Conservation (phyloP, 768 basidiomycete species). For the Boletus barrowsii region DNA sequence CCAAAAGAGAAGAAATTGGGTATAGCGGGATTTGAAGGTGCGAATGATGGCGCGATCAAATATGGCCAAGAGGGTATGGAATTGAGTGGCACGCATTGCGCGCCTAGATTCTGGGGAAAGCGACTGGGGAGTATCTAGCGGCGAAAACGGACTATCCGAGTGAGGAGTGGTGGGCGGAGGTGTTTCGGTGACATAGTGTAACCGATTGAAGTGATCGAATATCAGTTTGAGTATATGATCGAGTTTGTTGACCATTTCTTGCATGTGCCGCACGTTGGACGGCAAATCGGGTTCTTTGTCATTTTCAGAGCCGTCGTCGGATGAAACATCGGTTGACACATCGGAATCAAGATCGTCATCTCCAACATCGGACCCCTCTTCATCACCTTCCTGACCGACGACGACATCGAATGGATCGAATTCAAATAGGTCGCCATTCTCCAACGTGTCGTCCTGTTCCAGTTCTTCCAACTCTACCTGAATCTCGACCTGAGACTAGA, state of each 20-base stretch:
- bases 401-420: slow-evolving; percentile 85
- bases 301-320: slow-evolving; percentile 57
- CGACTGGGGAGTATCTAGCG: slow-evolving; percentile 23
- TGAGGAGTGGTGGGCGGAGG: slow-evolving; percentile 6
- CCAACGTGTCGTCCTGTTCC: slow-evolving; percentile 59
- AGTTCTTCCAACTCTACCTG: slow-evolving; percentile 94
- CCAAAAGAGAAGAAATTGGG: slow-evolving; percentile 97
- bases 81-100: slow-evolving; percentile 56
- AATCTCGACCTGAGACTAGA: slow-evolving; percentile 74
- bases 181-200: slow-evolving; percentile 31
- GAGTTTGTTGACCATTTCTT: slow-evolving; percentile 88
- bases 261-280: slow-evolving; percentile 63
- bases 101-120: slow-evolving; percentile 35
- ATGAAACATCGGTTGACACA: slow-evolving; percentile 72
- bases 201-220: slow-evolving; percentile 77
- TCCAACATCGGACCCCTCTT: slow-evolving; percentile 54
- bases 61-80: slow-evolving; percentile 84
- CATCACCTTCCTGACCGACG: slow-evolving; percentile 70
- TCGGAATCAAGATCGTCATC: slow-evolving; percentile 49
- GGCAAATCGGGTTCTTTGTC: slow-evolving; percentile 33
- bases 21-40: slow-evolving; percentile 96
- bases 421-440: slow-evolving; percentile 62
- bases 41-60: slow-evolving; percentile 92
- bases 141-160: slow-evolving; percentile 9
- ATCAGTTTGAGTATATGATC: slow-evolving; percentile 83